A percentile compares a stretch with the other conserved stretches of the same genome.
Evolutionary conservation across 306 rosid genomes (phyloP).

Genomic region (Amphicarpaea edgeworthii): DNA sequence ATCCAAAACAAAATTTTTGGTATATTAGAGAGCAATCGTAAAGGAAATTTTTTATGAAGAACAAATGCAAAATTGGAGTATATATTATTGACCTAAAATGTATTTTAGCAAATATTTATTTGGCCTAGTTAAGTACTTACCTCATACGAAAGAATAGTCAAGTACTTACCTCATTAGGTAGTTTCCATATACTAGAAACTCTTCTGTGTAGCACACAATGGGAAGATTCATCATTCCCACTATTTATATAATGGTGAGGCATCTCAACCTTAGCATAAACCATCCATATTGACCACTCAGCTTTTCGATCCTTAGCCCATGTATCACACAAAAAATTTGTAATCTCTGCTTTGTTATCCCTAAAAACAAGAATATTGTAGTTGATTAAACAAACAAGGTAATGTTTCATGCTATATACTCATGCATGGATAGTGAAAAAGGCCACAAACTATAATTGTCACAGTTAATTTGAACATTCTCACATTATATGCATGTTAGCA

Average conservation of each 20-base stretch:
- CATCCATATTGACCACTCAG: conserved; percentile 98
- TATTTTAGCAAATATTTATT: too few relatives aligned
- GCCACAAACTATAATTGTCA: conserved; percentile 3
- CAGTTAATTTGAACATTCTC: neutral
- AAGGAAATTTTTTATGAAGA: too few relatives aligned
- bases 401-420: conserved; percentile 23
- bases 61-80: too few relatives aligned
- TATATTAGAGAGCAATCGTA: too few relatives aligned
- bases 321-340: conserved; percentile 66
- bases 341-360: conserved; percentile 74
- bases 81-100: too few relatives aligned
- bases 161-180: conserved; percentile 71
- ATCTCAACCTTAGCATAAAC: conserved; percentile 86
- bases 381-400: conserved; percentile 36
- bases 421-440: neutral
- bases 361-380: conserved; percentile 48
- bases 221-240: conserved; percentile 60
- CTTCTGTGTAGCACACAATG: conserved; percentile 64
- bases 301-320: conserved; percentile 81
- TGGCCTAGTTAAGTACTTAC: too few relatives aligned
- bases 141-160: conserved; percentile 19
- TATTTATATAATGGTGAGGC: conserved; percentile 81
- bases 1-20: too few relatives aligned
- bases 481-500: too few relatives aligned
- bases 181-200: conserved; percentile 64